Conservation (phyloP, 495 filamentous ascomycete genomes). For the Venustampulla echinocandica region DNA sequence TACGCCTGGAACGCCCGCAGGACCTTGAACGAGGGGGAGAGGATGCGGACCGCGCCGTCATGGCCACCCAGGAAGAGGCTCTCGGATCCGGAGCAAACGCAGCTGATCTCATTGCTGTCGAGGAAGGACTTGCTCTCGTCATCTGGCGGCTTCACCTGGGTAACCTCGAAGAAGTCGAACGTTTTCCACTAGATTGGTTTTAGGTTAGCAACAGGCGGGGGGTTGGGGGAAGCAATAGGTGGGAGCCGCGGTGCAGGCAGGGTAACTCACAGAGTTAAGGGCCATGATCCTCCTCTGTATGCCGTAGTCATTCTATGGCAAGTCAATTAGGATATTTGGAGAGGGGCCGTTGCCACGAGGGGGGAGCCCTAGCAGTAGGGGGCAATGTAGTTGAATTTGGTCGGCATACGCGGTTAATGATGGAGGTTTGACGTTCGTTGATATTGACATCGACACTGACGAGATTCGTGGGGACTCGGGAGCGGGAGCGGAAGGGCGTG, state of each 20-base stretch:
- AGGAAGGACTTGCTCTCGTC: constrained; percentile 45
- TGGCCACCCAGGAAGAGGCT: constrained; percentile 81
- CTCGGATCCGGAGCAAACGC: constrained; percentile 76
- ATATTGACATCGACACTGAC: too few species aligned
- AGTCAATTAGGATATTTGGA: too few species aligned
- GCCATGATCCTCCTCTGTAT: not conserved
- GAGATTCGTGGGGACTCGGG: too few species aligned
- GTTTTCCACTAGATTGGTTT: constrained; percentile 72
- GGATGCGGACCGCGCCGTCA: constrained; percentile 76
- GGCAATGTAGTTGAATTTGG: too few species aligned
- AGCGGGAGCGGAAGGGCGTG: too few species aligned
- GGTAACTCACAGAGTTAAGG: not conserved
- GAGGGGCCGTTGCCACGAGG: too few species aligned
- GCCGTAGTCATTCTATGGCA: not conserved
- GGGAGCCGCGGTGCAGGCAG: not conserved
- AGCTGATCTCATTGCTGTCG: constrained; percentile 40
- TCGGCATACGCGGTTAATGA: too few species aligned
- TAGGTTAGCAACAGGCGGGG: not conserved
- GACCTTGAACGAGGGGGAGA: constrained; percentile 80
- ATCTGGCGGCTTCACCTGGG: constrained; percentile 70
- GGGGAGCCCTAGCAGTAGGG: too few species aligned
- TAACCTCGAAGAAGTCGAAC: constrained; percentile 98
- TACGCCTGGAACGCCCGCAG: constrained; percentile 79
- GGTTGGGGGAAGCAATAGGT: not conserved
- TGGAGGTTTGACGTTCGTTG: too few species aligned